Conservation (phyloP, 2,329 filamentous ascomycete genomes). For the Trichoderma hamatum region DNA sequence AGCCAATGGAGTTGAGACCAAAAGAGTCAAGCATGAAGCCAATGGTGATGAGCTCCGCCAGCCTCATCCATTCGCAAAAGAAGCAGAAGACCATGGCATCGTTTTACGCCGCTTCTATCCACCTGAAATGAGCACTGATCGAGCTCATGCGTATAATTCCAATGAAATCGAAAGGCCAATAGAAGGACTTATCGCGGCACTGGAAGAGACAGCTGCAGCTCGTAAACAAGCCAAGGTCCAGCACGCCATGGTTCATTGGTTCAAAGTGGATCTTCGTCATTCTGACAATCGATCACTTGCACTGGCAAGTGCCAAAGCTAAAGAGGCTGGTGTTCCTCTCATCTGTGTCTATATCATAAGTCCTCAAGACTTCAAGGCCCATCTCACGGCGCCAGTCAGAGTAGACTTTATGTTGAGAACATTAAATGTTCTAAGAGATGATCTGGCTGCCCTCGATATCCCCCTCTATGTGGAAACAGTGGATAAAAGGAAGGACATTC, state of each 20-base stretch:
- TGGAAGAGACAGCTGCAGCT: slow-evolving; percentile 60
- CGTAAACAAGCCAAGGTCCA: slow-evolving; percentile 58
- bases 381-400: slow-evolving; percentile 70
- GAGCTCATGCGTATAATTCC: slow-evolving; percentile 74
- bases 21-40: slow-evolving; percentile 41
- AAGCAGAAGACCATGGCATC: slow-evolving; percentile 60
- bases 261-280: slow-evolving; percentile 77
- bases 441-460: slow-evolving; percentile 72
- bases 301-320: slow-evolving; percentile 67
- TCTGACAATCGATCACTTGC: slow-evolving; percentile 73
- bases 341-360: slow-evolving; percentile 79
- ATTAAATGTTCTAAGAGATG: slow-evolving; percentile 64
- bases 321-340: slow-evolving; percentile 68
- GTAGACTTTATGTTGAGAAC: slow-evolving; percentile 83
- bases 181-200: slow-evolving; percentile 63
- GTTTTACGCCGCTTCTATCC: slow-evolving; percentile 79
- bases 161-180: slow-evolving; percentile 73
- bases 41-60: slow-evolving; percentile 43
- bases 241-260: slow-evolving; percentile 82
- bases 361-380: slow-evolving; percentile 82
- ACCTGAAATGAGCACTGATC: slow-evolving; percentile 79
- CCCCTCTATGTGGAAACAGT: slow-evolving; percentile 77
- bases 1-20: slow-evolving; percentile 33
- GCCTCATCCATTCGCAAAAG: slow-evolving; percentile 51
- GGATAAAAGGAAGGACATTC: slow-evolving; percentile 64